Evolutionary conservation across 805 yeast genomes (phyloP), one percentile per base, ranked within the genome.

Genomic region (Blastobotrys terrestris): DNA sequence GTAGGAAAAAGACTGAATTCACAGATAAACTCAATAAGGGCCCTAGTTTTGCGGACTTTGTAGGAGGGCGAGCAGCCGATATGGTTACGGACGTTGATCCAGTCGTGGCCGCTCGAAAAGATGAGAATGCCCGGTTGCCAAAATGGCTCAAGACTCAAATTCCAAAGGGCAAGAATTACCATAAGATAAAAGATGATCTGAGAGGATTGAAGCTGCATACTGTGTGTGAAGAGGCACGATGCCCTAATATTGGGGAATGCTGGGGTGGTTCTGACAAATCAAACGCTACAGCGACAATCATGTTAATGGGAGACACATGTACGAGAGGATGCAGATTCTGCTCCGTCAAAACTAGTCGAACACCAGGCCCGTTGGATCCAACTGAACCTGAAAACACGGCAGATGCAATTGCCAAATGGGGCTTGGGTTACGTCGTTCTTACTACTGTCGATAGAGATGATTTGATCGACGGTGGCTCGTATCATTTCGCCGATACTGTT

Each of bases 181-280:
- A 83, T 61, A 83, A 81, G 60, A 75, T 94, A 60, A 90, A 92
- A 65, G 78, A 81, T 47, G 99, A 94, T 65, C 84, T 94, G 35
- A 77, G 89, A 55, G 97, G 95, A 54, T 74, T 94, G 55, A 88
- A 89, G 58, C 74, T 94, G 49, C 85, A 96, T 39, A 94, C 99
- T 0, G 99, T 94, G 31, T 94, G 99, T 71, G 98, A 94, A 70
- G 99, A 94, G 65, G 99, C 99, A 3, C 85, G 94, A 65, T 94
- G 99, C 71, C 99, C 99, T n/a, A 94, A 94, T 68, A 94, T 94
- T 57, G 97, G 98, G 50, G 99, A 94, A 68, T 94, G 99, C 71
- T 94, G 99, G 99, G 98, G 99, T 52, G 99, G 99, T 31, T 81
- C 84, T 63, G 83, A 78, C 62, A 79, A 91, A 67, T 81, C 92